Evolutionary conservation across 441 rosid species (phyloP).

Genomic region (Rhodomyrtus psidioides): DNA sequence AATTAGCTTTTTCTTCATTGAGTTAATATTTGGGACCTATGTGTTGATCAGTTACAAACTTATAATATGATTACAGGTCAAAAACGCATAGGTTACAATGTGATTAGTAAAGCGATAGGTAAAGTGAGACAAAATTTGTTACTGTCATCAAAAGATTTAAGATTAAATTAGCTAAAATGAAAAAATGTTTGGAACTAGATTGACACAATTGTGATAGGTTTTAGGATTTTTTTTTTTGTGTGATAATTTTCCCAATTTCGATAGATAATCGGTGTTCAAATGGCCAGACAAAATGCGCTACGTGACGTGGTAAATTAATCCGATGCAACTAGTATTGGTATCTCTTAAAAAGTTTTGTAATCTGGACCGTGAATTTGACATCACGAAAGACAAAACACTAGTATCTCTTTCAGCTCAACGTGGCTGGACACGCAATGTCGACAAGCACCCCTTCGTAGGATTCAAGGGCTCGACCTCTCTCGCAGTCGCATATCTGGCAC

Average conservation of each 20-base stretch:
- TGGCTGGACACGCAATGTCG: not conserved
- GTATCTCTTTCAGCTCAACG: not conserved
- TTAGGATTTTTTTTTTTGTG: too few species aligned
- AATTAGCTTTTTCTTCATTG: not conserved
- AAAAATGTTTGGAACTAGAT: too few species aligned
- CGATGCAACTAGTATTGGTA: not conserved
- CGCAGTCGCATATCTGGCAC: not conserved
- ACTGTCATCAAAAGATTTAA: too few species aligned
- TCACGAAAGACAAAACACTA: not conserved
- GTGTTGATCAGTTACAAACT: not conserved
- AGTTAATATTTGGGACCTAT: not conserved
- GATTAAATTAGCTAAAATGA: too few species aligned
- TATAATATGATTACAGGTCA: not conserved
- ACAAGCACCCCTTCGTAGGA: not conserved
- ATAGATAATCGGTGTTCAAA: too few species aligned
- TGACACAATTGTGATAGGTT: too few species aligned
- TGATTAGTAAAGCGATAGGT: not conserved
- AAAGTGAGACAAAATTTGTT: too few species aligned
- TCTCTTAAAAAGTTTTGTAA: not conserved
- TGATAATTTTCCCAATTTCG: too few species aligned
- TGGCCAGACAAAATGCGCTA: too few species aligned
- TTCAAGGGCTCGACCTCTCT: not conserved
- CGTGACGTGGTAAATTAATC: too few species aligned
- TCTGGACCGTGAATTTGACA: not conserved
- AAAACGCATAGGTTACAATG: too few species aligned